phyloP scores from a whole-genome alignment of 768 basidiomycete genomes.

The Myochromella boudieri region DNA sequence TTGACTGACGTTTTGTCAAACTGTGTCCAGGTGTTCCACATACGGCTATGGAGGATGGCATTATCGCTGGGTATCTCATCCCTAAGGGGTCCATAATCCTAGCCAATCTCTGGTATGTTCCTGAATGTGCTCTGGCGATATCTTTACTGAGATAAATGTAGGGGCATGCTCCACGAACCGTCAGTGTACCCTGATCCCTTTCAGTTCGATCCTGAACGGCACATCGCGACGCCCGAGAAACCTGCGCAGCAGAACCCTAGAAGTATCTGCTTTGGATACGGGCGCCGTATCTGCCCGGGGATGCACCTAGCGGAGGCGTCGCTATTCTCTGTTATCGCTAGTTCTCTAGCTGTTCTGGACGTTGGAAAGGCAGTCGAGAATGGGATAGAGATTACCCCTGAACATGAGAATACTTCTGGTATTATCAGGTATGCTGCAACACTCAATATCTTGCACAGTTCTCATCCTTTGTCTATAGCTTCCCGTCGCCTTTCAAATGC shows the following conservation, averaged over 20 bases:
- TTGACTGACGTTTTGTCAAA: constrained; percentile 11
- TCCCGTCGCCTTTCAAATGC: constrained; percentile 64
- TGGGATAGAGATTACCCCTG: constrained; percentile 45
- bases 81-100: constrained; percentile 57
- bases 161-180: constrained; percentile 57
- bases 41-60: constrained; percentile 56
- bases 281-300: constrained; percentile 49
- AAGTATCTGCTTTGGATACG: constrained; percentile 68
- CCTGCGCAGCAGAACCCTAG: constrained; percentile 56
- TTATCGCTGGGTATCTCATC: constrained; percentile 61
- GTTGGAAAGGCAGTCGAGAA: constrained; percentile 48
- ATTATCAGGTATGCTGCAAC: constrained; percentile 53
- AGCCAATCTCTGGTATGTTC: constrained; percentile 46
- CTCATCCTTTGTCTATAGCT: constrained; percentile 31
- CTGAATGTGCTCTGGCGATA: not conserved
- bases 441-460: not conserved
- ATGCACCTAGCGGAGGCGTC: constrained; percentile 54
- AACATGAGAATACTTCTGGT: constrained; percentile 59
- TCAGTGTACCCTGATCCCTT: constrained; percentile 52
- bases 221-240: constrained; percentile 42
- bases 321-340: constrained; percentile 50
- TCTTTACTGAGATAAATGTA: constrained; percentile 23
- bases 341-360: constrained; percentile 52
- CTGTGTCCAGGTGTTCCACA: constrained; percentile 48
- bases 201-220: constrained; percentile 61